Percentiles rank a stretch among this genome's conserved stretches.
Conservation (phyloP, 768 basidiomycete genomes). For the Pisolithus orientalis region DNA sequence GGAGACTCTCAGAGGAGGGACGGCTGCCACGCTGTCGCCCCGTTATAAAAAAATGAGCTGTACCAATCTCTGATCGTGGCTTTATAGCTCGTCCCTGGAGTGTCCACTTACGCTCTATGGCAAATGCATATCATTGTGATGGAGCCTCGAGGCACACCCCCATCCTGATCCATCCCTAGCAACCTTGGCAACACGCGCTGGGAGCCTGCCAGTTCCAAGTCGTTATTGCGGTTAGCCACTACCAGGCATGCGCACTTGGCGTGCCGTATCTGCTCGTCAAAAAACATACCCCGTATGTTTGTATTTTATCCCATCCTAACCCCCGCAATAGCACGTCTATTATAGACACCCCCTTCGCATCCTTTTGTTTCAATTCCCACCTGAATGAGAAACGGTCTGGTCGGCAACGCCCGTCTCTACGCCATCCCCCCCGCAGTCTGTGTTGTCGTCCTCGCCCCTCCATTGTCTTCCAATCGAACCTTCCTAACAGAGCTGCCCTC, state of each 20-base stretch:
- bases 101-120: background rate
- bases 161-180: background rate
- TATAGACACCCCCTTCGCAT: too few species aligned
- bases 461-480: background rate
- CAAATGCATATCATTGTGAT: background rate
- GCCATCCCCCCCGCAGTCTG: background rate
- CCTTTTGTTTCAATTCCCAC: too few species aligned
- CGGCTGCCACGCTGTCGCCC: constrained; percentile 26
- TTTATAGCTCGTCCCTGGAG: background rate
- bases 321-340: too few species aligned
- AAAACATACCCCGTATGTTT: background rate
- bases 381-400: too few species aligned
- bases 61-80: background rate
- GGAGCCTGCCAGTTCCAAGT: background rate
- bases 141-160: background rate
- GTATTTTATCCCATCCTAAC: too few species aligned
- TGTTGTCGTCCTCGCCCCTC: background rate
- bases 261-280: background rate
- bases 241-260: background rate
- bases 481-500: background rate
- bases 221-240: background rate
- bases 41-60: constrained; percentile 1
- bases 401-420: too few species aligned
- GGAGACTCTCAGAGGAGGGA: background rate
- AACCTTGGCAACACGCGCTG: background rate